Base-by-base conservation (phyloP, 2,329 filamentous ascomycete species). In the Sarocladiaceae sp. region DNA sequence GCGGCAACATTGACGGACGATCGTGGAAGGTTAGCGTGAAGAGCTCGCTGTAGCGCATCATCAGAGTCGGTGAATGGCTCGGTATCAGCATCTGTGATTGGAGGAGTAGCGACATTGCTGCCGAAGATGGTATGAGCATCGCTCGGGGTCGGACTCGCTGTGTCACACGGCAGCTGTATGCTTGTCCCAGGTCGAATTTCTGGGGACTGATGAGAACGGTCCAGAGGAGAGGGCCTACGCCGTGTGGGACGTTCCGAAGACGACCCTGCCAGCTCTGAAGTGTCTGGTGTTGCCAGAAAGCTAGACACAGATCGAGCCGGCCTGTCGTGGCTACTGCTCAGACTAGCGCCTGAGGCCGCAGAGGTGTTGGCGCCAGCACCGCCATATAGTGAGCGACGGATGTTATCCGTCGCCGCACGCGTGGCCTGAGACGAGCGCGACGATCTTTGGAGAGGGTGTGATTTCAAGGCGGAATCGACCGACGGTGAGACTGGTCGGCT, bases 41-140 rank as follows among this genome's bases (percentile, higher is more conserved):
- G 58, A 18, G 65, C 67, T 56, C 64, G 65, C 45, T 69, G 67
- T 13, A 76, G 61, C 11, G 70, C 67, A 37, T 75, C 71, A 51
- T 77, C 73, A 5, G 16, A 29, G 16, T 48, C 43, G n/a, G 44
- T 31, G 40, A 50, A 50, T 4, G 48, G 45, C 35, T 50, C 45
- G 4, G 62, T 56, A 39, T 76, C 73, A 18, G 80, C 77, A 50
- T 89, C 86, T 7, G 79, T 83, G 51, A 88, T 80, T 6, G 85
- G 85, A 23, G 86, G 85, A 9, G 86, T 88, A 43, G 85, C 83
- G 41, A 82, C 79, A 48, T 73, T 80, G 57, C 70, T 75, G 53
- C 72, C 74, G 54, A 85, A 83, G 26, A 78, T 68, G 10, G 78
- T 80, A 46, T 77, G 73, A 2, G 74, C 66, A 46, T 79, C 74